Base-by-base conservation (phyloP, 768 basidiomycete species). In the Stropharia rugosoannulata region DNA sequence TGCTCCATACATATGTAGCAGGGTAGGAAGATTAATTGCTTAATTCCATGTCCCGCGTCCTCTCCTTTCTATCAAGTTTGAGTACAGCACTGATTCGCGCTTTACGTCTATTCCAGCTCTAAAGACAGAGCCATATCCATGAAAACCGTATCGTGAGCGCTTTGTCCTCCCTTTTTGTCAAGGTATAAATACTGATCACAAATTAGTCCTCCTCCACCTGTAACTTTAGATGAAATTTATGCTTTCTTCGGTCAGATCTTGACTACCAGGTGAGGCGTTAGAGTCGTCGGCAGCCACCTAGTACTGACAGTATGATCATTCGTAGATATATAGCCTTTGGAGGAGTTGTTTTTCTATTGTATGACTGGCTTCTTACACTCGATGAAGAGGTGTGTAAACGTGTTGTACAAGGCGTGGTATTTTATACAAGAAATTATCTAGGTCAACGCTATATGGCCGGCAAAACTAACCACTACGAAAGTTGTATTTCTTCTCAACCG, bases 401-500 rank as follows among this genome's bases (percentile, higher is more conserved):
- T 11, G 5, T 16, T 19, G 12, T 35, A 4, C 22, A 38, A 11
- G 29, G 9, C 5, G 12, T 22, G 13, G 8, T 19, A 41, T 12
- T 41, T 10, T 13, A 19, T 19, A 15, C 40, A 41, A 7, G 4
- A 4, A 7, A 32, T 41, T 19, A 5, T 41, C 12, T 35, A 63
- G 64, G 52, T 61, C 8, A 58, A 41, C 25, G 49, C 49, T 41
- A 59, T 66, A 19, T 66, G 62, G 62, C 64, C 64, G 1, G 48
- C 64, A 15, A 63, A 56, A 36, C 51, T 53, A 52, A 60, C 64
- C 11, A 16, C 48, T 22, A 59, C 54, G 18, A 66, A 66, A 55
- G 42, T 59, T 13, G 59, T 61, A 16, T 66, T 62, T 40, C 59
- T 66, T 22, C 36, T 49, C 15, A 66, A 59, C 52, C 64, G 64